Base-by-base conservation (phyloP, 768 basidiomycete genomes). In the Lactarius trivialis region DNA sequence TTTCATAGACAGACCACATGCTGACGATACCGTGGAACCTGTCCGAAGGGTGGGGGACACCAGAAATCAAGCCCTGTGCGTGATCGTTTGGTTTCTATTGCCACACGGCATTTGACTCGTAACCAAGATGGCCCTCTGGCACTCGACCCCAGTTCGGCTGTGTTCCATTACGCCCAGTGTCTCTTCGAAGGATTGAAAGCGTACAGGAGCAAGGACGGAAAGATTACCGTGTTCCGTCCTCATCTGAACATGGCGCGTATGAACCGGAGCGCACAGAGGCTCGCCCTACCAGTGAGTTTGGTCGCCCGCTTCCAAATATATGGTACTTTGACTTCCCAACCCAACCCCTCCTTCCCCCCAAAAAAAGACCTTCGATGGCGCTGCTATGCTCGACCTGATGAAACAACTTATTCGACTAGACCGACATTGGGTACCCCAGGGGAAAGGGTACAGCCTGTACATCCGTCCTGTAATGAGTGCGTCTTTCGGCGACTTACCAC, bases 201-300 rank as follows among this genome's bases (percentile, higher is more conserved):
- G 1, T 82, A 81, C 68, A 72, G 76, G 56, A 73, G 76, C 60
- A 71, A 76, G 53, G 71, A 74, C 59, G 79, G 77, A 7, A 75
- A 74, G 24, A 72, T 80, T 15, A 73, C 77, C 11, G 67, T 81
- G 34, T 82, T 83, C 73, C 70, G 81, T 43, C 81, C 81, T 11
- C 80, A 82, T 68, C 75, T 76, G 76, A 82, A 82, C 70, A 82
- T 82, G 81, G 71, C 73, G 36, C 73, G 81, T 21, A 79, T 82
- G 79, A 79, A 77, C 71, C 69, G 70, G 49, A 77, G 75, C 66
- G 81, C 81, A 9, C 67, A 72, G 3, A 71, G 81, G 26, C 73
- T 77, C 50, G 77, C 73, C 15, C 56, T 73, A 12, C 72, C 72
- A 12, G 72, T 73, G 28, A 36, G 70, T 63, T 21, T n/a, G 9